Evolutionary conservation across 2,329 filamentous ascomycete genomes (phyloP).

Genomic region (Daldinia sp.): DNA sequence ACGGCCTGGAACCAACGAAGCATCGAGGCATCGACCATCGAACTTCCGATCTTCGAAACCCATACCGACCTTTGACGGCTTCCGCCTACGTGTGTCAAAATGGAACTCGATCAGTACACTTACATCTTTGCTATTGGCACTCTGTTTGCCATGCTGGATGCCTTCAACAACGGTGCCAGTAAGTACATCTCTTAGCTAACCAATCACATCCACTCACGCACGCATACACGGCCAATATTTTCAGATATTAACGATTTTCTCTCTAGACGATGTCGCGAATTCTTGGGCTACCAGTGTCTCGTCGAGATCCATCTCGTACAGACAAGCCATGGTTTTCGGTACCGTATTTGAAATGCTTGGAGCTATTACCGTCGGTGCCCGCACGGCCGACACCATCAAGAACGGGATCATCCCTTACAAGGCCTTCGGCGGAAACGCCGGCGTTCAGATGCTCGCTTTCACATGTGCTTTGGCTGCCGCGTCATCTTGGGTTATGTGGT

Average conservation of each 20-base stretch:
- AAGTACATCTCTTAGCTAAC: conserved; percentile 49
- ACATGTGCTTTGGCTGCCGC: conserved; percentile 70
- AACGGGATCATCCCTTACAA: conserved; percentile 73
- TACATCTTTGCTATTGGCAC: conserved; percentile 81
- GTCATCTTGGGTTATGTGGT: conserved; percentile 82
- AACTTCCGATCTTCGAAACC: conserved; percentile 6
- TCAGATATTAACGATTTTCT: conserved; percentile 27
- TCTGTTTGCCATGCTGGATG: conserved; percentile 77
- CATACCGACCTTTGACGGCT: conserved; percentile 1
- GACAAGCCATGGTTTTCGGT: conserved; percentile 72
- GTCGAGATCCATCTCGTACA: conserved; percentile 76
- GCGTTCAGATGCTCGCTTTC: conserved; percentile 74
- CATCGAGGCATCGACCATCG: conserved; percentile 1
- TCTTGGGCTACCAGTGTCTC: conserved; percentile 83
- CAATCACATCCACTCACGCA: not conserved
- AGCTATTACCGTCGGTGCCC: conserved; percentile 71
- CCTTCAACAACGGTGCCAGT: conserved; percentile 83
- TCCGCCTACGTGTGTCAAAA: conserved; percentile 49
- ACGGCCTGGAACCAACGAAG: not conserved
- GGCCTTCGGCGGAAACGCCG: conserved; percentile 67
- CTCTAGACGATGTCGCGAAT: conserved; percentile 81
- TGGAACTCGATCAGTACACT: conserved; percentile 68
- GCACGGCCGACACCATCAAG: conserved; percentile 81
- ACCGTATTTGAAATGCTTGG: conserved; percentile 74
- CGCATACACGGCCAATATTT: not conserved